These are phyloP conservation scores for Penicillium sp. DNA, from an alignment of 2,329 filamentous ascomycete genomes.

Conservation along the genomic window DNA sequence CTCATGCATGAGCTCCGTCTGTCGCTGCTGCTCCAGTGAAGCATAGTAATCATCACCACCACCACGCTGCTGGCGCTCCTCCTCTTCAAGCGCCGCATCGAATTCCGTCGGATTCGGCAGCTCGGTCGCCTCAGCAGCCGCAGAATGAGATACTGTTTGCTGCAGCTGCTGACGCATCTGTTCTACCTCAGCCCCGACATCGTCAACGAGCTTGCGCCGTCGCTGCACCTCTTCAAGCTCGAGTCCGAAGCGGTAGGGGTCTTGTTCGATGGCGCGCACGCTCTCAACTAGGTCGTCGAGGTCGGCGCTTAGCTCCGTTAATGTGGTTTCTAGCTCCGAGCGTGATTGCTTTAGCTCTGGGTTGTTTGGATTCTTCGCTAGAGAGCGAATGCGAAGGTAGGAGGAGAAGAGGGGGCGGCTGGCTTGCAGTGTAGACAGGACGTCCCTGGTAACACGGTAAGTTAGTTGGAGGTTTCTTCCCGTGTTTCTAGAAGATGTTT, in stretches of 20 bases:
- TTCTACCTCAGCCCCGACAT: conserved; percentile 85
- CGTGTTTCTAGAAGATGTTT: not conserved
- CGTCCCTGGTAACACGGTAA: conserved; percentile 63
- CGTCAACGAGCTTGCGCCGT: conserved; percentile 77
- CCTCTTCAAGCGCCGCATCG: conserved; percentile 46
- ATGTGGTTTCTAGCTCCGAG: conserved; percentile 75
- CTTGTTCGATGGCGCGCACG: conserved; percentile 81
- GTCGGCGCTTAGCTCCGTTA: conserved; percentile 75
- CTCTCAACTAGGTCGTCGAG: conserved; percentile 84
- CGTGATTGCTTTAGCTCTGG: conserved; percentile 67
- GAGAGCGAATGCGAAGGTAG: conserved; percentile 91
- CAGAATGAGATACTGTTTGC: conserved; percentile 50
- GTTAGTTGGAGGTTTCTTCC: conserved; percentile 4
- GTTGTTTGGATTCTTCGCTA: conserved; percentile 68
- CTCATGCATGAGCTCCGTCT: conserved; percentile 87
- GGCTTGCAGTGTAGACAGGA: conserved; percentile 75
- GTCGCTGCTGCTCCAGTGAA: conserved; percentile 86
- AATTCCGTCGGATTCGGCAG: conserved; percentile 63
- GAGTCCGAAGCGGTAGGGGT: conserved; percentile 84
- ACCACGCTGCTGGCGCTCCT: conserved; percentile 26
- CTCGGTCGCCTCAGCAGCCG: conserved; percentile 39
- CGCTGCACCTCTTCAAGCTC: conserved; percentile 78
- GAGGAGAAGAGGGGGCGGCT: conserved; percentile 88
- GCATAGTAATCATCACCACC: conserved; percentile 65
- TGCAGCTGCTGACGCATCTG: conserved; percentile 82